Conservation (phyloP, 257 asterid genomes). For the Cruciata laevipes region DNA sequence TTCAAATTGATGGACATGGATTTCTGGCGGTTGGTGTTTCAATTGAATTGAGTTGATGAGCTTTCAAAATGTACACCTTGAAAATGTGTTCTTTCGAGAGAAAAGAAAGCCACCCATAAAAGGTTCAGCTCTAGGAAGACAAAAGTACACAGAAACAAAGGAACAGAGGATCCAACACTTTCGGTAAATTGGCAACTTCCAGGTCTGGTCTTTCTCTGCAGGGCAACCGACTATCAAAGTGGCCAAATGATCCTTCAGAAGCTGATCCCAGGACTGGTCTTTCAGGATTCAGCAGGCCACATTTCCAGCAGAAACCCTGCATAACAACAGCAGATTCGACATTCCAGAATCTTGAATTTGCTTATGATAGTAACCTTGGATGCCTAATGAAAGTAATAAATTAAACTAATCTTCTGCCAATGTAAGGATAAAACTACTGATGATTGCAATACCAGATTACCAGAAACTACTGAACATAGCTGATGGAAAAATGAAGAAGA, state of each 20-base stretch:
- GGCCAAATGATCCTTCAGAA: not conserved
- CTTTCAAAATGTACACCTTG: not conserved
- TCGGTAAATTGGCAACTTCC: not conserved
- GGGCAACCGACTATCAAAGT: not conserved
- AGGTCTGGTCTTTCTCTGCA: not conserved
- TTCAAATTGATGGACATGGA: too few species aligned
- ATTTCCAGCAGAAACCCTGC: slow-evolving; percentile 29
- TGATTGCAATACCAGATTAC: slow-evolving; percentile 12
- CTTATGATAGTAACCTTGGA: slow-evolving; percentile 22
- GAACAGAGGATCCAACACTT: not conserved
- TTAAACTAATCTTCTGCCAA: slow-evolving; percentile 8
- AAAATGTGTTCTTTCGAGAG: too few species aligned
- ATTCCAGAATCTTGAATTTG: slow-evolving; percentile 25
- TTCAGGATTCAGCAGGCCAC: slow-evolving; percentile 8
- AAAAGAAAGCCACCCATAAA: not conserved
- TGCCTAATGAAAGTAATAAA: slow-evolving; percentile 7
- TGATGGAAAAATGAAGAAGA: slow-evolving; percentile 1
- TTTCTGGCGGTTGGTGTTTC: not conserved
- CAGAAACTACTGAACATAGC: slow-evolving; percentile 8
- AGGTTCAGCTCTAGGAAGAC: not conserved
- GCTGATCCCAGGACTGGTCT: not conserved
- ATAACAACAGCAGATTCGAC: slow-evolving; percentile 19
- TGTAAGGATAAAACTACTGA: slow-evolving; percentile 4
- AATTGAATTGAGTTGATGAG: not conserved
- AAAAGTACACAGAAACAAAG: not conserved